Base-by-base conservation (phyloP, 345 rosid species). In the Garcia nutans region DNA sequence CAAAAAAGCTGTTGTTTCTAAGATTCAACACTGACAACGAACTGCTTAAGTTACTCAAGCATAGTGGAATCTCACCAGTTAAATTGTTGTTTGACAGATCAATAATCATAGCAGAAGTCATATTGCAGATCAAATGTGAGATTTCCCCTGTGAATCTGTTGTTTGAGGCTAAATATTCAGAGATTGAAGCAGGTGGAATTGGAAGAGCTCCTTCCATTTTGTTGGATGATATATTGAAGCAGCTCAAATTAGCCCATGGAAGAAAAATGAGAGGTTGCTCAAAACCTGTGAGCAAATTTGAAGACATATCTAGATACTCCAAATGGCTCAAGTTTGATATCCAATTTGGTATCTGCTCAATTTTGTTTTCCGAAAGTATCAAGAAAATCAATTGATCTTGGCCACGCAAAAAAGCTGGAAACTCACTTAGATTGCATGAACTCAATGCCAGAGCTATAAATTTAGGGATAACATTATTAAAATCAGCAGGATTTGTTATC, bases 31-130 rank as follows among this genome's bases (percentile, higher is more conserved):
- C 10, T 0, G 44, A 15, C 1, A 78, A 47, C 0, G 2, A 0
- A 16, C 2, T 0, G 16, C 73, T 65, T 4, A 66, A 49, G 22
- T 76, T 64, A 9, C 65, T 73, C 10, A 87, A 78, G n/a, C 88
- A 87, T 19, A 33, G 71, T 1, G 86, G 87, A 59, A 83, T 63
- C 19, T 7, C 23, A 3, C 85, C 77, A 0, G 26, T 76, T 6
- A 82, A 50, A 10, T 45, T 61, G 16, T 85, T 84, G 31, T 17
- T 20, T 0, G 78, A 76, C 65, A 83, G 17, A 71, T 83, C 84
- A 13, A 83, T 63, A 0, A 15, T 0, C 6, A 0, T 0, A 6
- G 80, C 15, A 33, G 6, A 10, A 54, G 26, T 26, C 49, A 73
- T 26, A n/a, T 74, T 70, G 77, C 85, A 82, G 0, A 84, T n/a